Evolutionary conservation across 257 asterid species (phyloP), one percentile per base, ranked within the genome.

Genomic region (Nicotiana benthamiana): DNA sequence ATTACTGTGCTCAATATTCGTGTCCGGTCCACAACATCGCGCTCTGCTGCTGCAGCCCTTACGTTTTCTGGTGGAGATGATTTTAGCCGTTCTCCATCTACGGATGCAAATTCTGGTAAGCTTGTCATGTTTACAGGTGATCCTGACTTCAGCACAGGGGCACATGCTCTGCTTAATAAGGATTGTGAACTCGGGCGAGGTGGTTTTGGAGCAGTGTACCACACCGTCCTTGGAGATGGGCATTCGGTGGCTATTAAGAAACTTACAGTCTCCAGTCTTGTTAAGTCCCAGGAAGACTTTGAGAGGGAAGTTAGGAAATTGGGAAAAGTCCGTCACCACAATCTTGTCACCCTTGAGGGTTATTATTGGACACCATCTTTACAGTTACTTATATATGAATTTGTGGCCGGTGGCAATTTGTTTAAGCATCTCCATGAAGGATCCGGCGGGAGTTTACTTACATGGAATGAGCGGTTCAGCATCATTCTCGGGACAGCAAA

Each of bases 111-210:
- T 83, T 94, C 98, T 0, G 98, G 97, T 61, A 94, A 94, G 86
- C 97, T 94, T 1, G 97, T 94, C 81, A 92, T 94, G 98, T 94
- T 94, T 74, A 87, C 96, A 0, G 97, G 97, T 4, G 94, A 90
- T 81, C 96, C 90, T 9, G 93, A 92, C 79, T 92, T 94, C 78
- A 87, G 93, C 81, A 85, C 92, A 1, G 97, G 98, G 32, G 87
- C 98, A 6, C 97, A 90, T 54, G 92, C 94, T 62, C 90, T 93
- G 80, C 97, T 94, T 74, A 91, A 89, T 83, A 94, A 91, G 88
- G 97, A 94, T 79, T 90, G 97, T 75, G 98, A 94, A 74, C 93
- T 94, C 43, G 98, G 98, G 9, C 96, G 94, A 0, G 98, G 98
- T 46, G 98, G 98, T 79, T 94, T 94, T 48, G 97, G 98, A 61